Conservation (phyloP, 805 yeast species). For the Suhomyces sp. region DNA sequence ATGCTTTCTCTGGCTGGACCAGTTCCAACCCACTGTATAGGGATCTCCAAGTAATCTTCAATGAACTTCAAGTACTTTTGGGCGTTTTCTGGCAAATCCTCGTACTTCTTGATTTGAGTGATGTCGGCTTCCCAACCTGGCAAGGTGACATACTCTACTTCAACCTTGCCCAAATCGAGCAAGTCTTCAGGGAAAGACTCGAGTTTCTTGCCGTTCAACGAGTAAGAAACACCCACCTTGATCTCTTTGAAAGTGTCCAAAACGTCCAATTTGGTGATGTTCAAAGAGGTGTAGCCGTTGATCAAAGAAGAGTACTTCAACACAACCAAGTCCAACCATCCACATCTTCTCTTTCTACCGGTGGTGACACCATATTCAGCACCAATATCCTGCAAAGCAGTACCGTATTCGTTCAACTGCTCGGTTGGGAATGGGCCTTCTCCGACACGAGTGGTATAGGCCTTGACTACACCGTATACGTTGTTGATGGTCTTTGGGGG, state of each 20-base stretch:
- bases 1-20: conserved; percentile 96
- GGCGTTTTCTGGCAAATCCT: conserved; percentile 85
- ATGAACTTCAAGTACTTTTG: conserved; percentile 79
- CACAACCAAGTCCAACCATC: conserved; percentile 97
- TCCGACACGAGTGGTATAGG: conserved; percentile 98
- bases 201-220: conserved; percentile 70
- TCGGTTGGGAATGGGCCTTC: conserved; percentile 99
- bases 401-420: conserved; percentile 85
- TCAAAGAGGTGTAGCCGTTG: conserved; percentile 92
- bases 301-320: conserved; percentile 85
- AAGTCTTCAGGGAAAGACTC: conserved; percentile 92
- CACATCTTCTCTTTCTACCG: conserved; percentile 98
- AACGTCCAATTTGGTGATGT: conserved; percentile 94
- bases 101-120: conserved; percentile 63
- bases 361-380: conserved; percentile 98
- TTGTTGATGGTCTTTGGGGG: conserved; percentile 85
- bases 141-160: conserved; percentile 84
- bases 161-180: conserved; percentile 76
- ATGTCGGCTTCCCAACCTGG: conserved; percentile 95
- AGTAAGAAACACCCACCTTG: conserved; percentile 82
- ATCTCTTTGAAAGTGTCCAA: conserved; percentile 87
- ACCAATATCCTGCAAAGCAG: conserved; percentile 83
- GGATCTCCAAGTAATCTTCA: conserved; percentile 79
- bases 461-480: conserved; percentile 94
- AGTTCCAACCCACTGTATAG: conserved; percentile 96